Conservation (phyloP, 1,284 basidiomycete genomes). For the Puccinia novopanici region DNA sequence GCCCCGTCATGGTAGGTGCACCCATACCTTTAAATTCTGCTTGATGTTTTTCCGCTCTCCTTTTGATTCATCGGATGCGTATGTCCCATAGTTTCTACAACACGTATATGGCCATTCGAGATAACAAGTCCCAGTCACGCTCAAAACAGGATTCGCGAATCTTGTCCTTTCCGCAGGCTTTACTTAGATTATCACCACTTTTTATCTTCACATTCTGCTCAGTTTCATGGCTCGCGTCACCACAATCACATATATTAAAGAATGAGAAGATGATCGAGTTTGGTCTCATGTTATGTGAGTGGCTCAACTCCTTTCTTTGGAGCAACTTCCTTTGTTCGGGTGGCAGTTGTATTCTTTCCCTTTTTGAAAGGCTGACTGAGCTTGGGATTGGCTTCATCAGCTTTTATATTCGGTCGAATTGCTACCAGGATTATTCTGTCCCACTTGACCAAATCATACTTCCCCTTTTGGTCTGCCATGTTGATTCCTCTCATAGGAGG, state of each 20-base stretch:
- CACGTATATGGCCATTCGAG: conserved; percentile 24
- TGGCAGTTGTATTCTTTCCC: not conserved
- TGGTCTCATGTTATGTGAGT: conserved; percentile 39
- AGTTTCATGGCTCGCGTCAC: conserved; percentile 36
- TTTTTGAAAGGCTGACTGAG: not conserved
- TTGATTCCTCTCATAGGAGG: conserved; percentile 37
- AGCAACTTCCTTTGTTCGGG: not conserved
- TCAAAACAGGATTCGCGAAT: conserved; percentile 22
- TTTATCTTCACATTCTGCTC: conserved; percentile 34
- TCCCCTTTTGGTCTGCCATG: conserved; percentile 38
- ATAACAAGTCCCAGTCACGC: conserved; percentile 4
- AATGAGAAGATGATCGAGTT: conserved; percentile 42
- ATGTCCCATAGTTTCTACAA: conserved; percentile 32
- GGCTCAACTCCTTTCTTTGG: not conserved
- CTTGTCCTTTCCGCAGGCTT: conserved; percentile 20
- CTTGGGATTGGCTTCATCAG: not conserved
- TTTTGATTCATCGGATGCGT: not conserved
- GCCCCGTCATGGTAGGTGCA: conserved; percentile 42
- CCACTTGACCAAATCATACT: conserved; percentile 42
- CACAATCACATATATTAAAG: conserved; percentile 34
- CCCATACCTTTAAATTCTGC: not conserved
- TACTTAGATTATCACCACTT: conserved; percentile 29
- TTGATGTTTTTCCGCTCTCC: not conserved
- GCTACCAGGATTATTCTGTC: conserved; percentile 41
- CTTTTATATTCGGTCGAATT: conserved; percentile 47